Conservation (phyloP, 495 filamentous ascomycete species). For the Talaromyces borbonicus region DNA sequence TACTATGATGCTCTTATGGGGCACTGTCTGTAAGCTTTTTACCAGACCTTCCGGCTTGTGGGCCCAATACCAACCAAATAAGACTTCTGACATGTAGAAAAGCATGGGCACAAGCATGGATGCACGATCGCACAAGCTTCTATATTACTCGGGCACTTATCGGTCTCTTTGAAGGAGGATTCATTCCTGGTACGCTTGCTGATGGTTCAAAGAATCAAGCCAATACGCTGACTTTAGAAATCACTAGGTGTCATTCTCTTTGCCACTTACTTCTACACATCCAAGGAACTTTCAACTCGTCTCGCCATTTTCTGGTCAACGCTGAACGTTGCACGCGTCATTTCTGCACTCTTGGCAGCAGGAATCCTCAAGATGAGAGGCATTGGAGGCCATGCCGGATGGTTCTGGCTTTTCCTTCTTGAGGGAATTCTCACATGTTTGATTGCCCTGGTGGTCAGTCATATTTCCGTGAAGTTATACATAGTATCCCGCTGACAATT, state of each 20-base stretch:
- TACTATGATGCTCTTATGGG: conserved; percentile 38
- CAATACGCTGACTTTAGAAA: no score
- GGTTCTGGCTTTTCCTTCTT: conserved; percentile 47
- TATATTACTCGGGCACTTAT: conserved; percentile 26
- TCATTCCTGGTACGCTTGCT: conserved; percentile 34
- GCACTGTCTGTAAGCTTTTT: conserved; percentile 21
- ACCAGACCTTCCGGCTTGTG: conserved; percentile 19
- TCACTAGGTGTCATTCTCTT: conserved; percentile 25
- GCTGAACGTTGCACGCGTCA: conserved; percentile 37
- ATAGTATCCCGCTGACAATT: not conserved
- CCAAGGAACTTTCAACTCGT: conserved; percentile 38
- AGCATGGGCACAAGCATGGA: conserved; percentile 25
- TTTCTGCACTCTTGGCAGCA: conserved; percentile 43
- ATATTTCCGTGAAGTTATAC: not conserved
- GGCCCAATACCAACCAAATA: conserved; percentile 17
- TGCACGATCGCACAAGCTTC: conserved; percentile 25
- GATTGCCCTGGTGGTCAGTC: conserved; percentile 20
- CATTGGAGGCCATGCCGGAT: conserved; percentile 33
- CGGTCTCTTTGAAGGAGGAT: conserved; percentile 32
- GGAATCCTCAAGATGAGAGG: conserved; percentile 44
- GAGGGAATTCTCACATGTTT: conserved; percentile 24
- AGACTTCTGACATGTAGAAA: not conserved
- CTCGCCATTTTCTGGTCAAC: conserved; percentile 47
- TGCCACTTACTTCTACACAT: conserved; percentile 45
- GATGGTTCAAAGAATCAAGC: not conserved